Percentiles rank a stretch among this genome's conserved stretches.
phyloP scores from a whole-genome alignment of 345 rosid species.

The Fremontodendron californicum region DNA sequence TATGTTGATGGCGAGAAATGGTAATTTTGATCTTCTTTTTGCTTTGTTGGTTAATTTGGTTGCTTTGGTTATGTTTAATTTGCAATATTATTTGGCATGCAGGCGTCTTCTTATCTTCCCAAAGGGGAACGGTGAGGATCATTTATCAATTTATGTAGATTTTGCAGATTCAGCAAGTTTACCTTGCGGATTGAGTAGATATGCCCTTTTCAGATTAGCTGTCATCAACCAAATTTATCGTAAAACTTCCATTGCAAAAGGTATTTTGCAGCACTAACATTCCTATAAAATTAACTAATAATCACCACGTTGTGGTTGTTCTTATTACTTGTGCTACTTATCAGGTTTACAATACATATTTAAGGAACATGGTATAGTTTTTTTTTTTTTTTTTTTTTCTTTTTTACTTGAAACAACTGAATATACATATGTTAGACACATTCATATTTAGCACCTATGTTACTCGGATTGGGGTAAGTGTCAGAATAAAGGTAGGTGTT shows the following conservation, averaged over 20 bases:
- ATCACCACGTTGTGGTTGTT: no score
- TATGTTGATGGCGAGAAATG: conserved; percentile 38
- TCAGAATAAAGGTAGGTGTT: no score
- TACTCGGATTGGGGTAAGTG: no score
- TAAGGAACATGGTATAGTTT: no score
- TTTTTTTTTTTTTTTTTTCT: no score
- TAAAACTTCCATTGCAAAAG: conserved; percentile 30
- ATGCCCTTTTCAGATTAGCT: conserved; percentile 32
- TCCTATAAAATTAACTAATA: no score
- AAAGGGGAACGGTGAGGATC: background rate
- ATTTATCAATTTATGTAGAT: conserved; percentile 13
- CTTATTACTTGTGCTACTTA: no score
- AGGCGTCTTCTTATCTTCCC: conserved; percentile 65
- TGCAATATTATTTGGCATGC: background rate
- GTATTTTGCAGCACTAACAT: conserved; percentile 7
- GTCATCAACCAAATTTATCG: conserved; percentile 33
- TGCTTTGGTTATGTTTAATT: background rate
- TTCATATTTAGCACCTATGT: no score
- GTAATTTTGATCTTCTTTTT: conserved; percentile 13
- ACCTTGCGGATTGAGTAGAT: conserved; percentile 47
- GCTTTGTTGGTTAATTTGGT: background rate
- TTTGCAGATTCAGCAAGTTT: conserved; percentile 37
- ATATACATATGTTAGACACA: no score
- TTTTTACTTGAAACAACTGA: no score
- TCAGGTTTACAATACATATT: no score